These are phyloP conservation scores for Aspergillus vadensis DNA, from an alignment of 2,329 filamentous ascomycete species.

Conservation along the genomic window DNA sequence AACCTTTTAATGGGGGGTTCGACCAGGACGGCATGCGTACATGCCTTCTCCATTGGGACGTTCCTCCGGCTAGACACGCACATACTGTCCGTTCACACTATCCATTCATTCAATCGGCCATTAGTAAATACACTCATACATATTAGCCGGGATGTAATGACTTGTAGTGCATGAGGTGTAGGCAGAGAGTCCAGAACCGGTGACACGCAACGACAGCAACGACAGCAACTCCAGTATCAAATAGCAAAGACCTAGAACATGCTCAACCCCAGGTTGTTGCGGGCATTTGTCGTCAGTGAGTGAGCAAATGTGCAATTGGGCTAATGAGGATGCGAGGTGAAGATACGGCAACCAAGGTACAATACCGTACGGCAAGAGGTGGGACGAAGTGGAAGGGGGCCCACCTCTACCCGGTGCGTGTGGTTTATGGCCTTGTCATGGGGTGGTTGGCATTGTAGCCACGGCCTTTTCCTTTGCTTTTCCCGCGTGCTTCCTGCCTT, in stretches of 20 bases:
- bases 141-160: background rate
- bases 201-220: background rate
- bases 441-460: background rate
- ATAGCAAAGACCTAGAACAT: background rate
- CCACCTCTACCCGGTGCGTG: conserved; percentile 1
- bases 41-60: background rate
- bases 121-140: background rate
- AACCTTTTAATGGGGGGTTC: background rate
- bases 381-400: background rate
- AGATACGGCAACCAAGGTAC: background rate
- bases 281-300: background rate
- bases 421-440: background rate
- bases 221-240: background rate
- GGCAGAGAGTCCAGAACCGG: background rate
- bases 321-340: background rate
- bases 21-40: background rate
- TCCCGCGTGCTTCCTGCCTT: background rate
- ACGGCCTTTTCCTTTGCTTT: conserved; percentile 1
- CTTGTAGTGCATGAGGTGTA: background rate
- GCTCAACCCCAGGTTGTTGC: background rate
- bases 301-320: background rate
- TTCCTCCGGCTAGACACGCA: background rate
- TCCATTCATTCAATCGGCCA: no score
- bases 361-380: background rate
- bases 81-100: background rate